A percentile compares a stretch with the other conserved stretches of the same genome.
Conservation (phyloP, 306 rosid genomes). For the Lupinus albus region DNA sequence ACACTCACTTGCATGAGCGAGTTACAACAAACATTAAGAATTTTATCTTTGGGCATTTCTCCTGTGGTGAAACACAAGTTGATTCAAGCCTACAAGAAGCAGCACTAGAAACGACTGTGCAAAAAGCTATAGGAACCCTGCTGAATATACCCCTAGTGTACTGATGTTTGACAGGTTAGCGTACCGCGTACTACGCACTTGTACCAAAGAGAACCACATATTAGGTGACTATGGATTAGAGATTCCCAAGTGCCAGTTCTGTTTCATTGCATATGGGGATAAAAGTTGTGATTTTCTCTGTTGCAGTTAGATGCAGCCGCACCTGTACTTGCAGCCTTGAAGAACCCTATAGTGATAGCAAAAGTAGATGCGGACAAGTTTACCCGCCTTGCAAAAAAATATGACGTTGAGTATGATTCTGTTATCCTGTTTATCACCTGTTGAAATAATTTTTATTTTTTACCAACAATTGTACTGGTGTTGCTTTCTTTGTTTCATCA, state of each 20-base stretch:
- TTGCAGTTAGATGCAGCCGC: slow-evolving; percentile 94
- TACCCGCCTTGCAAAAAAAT: slow-evolving; percentile 65
- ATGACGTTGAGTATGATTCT: slow-evolving; percentile 68
- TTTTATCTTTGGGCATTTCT: too few relatives aligned
- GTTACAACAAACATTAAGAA: too few relatives aligned
- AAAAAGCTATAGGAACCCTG: too few relatives aligned
- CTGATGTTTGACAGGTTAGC: too few relatives aligned
- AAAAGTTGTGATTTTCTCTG: slow-evolving; percentile 24
- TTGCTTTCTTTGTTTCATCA: slow-evolving; percentile 30
- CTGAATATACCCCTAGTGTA: too few relatives aligned
- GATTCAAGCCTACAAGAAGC: too few relatives aligned
- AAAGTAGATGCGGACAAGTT: slow-evolving; percentile 89
- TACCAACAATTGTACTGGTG: slow-evolving; percentile 1
- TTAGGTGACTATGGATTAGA: too few relatives aligned
- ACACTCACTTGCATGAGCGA: too few relatives aligned
- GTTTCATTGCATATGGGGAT: slow-evolving; percentile 21
- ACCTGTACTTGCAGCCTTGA: slow-evolving; percentile 73
- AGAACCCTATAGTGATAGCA: slow-evolving; percentile 74
- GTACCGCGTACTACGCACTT: too few relatives aligned
- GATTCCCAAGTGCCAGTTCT: slow-evolving; percentile 1
- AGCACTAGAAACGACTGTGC: too few relatives aligned
- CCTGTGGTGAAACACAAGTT: too few relatives aligned
- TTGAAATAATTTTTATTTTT: slow-evolving; percentile 10
- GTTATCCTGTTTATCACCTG: slow-evolving; percentile 8
- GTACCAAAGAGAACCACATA: too few relatives aligned